Conservation (phyloP, 2,329 filamentous ascomycete species). For the Hirsutella thompsonii region DNA sequence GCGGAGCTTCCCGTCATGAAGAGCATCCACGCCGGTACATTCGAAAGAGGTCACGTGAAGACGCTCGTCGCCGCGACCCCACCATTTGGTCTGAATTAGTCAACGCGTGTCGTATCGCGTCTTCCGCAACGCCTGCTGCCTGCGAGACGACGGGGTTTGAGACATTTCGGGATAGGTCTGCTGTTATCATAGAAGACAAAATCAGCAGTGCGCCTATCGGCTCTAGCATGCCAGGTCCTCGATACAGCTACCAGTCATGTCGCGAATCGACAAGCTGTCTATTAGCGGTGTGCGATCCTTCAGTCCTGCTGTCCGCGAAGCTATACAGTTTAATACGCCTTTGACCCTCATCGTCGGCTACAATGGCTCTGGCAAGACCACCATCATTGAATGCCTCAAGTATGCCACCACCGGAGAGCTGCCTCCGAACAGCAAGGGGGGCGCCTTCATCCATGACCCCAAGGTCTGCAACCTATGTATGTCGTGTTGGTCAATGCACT, state of each 20-base stretch:
- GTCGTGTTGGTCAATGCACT: neutral
- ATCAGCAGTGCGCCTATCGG: no score
- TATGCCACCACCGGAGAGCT: constrained; percentile 93
- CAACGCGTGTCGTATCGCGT: no score
- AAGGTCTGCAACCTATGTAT: constrained; percentile 36
- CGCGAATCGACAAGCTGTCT: constrained; percentile 79
- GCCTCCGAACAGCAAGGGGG: constrained; percentile 80
- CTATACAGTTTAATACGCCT: constrained; percentile 78
- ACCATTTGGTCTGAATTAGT: no score
- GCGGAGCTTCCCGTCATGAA: no score
- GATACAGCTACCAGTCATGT: constrained; percentile 31
- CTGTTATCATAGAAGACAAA: no score
- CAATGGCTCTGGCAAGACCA: constrained; percentile 97
- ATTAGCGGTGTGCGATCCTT: constrained; percentile 81
- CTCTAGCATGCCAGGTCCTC: neutral
- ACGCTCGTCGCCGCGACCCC: no score
- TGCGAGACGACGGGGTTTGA: no score
- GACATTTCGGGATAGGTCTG: no score
- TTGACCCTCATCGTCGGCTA: constrained; percentile 93
- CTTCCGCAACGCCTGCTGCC: no score
- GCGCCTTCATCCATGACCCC: constrained; percentile 95
- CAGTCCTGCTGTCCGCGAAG: constrained; percentile 59
- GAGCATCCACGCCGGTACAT: no score
- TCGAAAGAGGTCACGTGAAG: no score
- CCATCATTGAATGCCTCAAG: constrained; percentile 96